phyloP scores from a whole-genome alignment of 768 basidiomycete species.

The Kwoniella europaea region DNA sequence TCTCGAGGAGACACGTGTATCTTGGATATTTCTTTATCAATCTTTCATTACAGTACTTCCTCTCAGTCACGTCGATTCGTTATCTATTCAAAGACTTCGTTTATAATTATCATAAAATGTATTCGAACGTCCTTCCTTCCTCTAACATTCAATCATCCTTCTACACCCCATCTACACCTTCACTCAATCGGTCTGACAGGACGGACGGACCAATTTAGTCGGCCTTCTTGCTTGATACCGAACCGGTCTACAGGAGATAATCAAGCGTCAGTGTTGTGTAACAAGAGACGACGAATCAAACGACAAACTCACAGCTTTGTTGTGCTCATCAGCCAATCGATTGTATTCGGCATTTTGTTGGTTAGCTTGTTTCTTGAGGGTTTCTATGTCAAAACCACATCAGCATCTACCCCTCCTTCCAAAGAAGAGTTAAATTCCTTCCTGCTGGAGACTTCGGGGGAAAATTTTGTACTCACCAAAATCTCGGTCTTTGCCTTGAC shows the following conservation, averaged over 20 bases:
- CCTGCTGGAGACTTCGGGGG: no score
- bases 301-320: slow-evolving; percentile 61
- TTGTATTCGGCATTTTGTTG: slow-evolving; percentile 82
- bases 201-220: slow-evolving; percentile 61
- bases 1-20: slow-evolving; percentile 1
- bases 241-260: slow-evolving; percentile 62
- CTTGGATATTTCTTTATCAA: not conserved
- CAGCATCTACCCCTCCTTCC: not conserved
- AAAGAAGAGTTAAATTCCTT: no score
- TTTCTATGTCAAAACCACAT: slow-evolving; percentile 62
- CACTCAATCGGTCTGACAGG: not conserved
- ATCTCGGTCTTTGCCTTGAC: slow-evolving; percentile 69
- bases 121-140: not conserved
- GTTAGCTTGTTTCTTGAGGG: slow-evolving; percentile 78
- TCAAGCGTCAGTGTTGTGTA: not conserved
- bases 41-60: slow-evolving; percentile 2
- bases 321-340: slow-evolving; percentile 77
- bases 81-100: slow-evolving; percentile 7
- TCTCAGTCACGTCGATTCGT: not conserved
- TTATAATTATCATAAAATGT: not conserved
- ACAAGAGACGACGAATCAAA: not conserved
- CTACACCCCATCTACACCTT: not conserved
- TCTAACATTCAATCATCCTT: not conserved
- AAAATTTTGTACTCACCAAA: slow-evolving; percentile 62
- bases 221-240: slow-evolving; percentile 67